Evolutionary conservation across 1,284 basidiomycete genomes (phyloP).

Genomic region (Cryptococcus deneoformans): DNA sequence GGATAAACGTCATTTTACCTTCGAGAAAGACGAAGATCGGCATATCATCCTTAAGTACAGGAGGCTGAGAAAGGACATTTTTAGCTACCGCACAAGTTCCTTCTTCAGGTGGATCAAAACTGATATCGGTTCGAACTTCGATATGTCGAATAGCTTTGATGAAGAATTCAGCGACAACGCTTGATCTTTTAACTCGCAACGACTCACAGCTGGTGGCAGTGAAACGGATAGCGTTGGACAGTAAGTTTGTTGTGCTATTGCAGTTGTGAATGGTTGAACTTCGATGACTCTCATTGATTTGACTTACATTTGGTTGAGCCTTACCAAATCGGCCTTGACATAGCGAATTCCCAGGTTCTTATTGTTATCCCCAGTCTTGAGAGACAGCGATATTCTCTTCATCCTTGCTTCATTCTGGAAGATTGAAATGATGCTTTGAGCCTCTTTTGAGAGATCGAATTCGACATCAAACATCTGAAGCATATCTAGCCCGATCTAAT

Average conservation of each 20-base stretch:
- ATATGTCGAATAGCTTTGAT: constrained; percentile 26
- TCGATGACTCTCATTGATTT: background rate
- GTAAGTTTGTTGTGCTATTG: constrained; percentile 38
- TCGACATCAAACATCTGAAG: constrained; percentile 45
- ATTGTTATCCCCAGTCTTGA: constrained; percentile 27
- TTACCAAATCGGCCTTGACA: constrained; percentile 42
- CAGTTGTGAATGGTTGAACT: too few relatives aligned
- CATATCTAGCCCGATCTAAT: constrained; percentile 22
- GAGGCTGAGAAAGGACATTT: background rate
- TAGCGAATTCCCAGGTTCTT: constrained; percentile 18
- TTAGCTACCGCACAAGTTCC: constrained; percentile 31
- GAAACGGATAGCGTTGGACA: constrained; percentile 45
- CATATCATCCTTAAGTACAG: constrained; percentile 23
- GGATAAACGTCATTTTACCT: constrained; percentile 1
- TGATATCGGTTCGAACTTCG: constrained; percentile 35
- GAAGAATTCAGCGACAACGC: constrained; percentile 1
- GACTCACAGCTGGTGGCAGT: constrained; percentile 30
- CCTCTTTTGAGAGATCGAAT: constrained; percentile 39
- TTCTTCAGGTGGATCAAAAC: constrained; percentile 30
- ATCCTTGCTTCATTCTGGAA: constrained; percentile 50
- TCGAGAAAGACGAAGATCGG: constrained; percentile 32
- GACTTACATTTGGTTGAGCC: constrained; percentile 39
- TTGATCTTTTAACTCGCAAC: background rate
- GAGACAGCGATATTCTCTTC: constrained; percentile 37
- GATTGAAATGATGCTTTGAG: constrained; percentile 42